Conservation (phyloP, 2,329 filamentous ascomycete genomes). For the Cladorrhinum sp. region DNA sequence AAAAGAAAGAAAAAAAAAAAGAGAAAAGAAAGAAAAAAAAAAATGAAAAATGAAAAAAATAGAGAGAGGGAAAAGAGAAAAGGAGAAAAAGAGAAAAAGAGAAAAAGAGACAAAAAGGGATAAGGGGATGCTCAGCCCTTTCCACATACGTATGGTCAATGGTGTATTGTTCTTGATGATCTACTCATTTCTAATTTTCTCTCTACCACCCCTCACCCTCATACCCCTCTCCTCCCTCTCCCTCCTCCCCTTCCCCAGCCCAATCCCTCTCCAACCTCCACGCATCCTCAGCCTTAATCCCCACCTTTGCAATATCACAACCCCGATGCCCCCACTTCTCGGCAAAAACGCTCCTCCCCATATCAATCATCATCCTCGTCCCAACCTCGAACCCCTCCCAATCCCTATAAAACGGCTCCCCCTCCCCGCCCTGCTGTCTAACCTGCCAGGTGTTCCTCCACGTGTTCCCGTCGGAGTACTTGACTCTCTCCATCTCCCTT, state of each 20-base stretch:
- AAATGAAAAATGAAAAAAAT: too few species aligned
- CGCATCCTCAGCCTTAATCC: constrained; percentile 19
- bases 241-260: constrained; percentile 21
- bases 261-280: constrained; percentile 25
- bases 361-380: constrained; percentile 22
- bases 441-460: constrained; percentile 25
- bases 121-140: too few species aligned
- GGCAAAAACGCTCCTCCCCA: constrained; percentile 30
- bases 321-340: constrained; percentile 44
- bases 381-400: constrained; percentile 26
- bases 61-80: too few species aligned
- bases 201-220: not conserved
- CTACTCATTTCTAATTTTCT: too few species aligned
- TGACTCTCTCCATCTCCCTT: constrained; percentile 22
- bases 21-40: too few species aligned
- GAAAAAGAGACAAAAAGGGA: too few species aligned
- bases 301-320: constrained; percentile 32
- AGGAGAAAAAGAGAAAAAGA: too few species aligned
- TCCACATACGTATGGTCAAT: too few species aligned
- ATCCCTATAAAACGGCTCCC: constrained; percentile 26
- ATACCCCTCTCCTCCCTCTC: not conserved
- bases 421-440: constrained; percentile 22
- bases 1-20: too few species aligned
- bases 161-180: too few species aligned
- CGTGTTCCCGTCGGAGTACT: constrained; percentile 23